Base-by-base conservation (phyloP, 2,329 filamentous ascomycete species). In the Epichloe gansuensis region DNA sequence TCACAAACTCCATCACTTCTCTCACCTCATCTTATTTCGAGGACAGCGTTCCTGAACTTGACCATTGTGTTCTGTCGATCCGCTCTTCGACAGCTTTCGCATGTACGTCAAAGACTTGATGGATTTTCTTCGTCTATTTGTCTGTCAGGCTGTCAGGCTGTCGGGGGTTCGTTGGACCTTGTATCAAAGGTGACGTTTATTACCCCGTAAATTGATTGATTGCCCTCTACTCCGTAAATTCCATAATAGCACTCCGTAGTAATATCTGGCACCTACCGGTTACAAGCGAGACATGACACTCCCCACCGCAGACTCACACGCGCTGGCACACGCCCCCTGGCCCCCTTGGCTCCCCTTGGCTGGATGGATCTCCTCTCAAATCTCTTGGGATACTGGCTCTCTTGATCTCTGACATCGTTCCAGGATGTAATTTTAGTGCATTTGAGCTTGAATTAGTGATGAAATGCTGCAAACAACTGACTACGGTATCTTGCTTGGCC, bases 231-330 rank as follows among this genome's bases (percentile, higher is more conserved):
- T 42, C 38, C 15, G n/a, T 31, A 17, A 5, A 13, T 31, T 8
- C 28, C 28, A 31, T 31, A 31, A 9, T 9, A 9, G 8, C 17
- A 17, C 17, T 17, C 17, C 17, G 17, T 17, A 17, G 17, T 17
- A 17, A 17, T 9, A 31, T 31, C 28, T 31, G 28, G 17, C 25
- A 52, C 58, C 48, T 48, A 52, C 52, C 56, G 55, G 56, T 55
- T 56, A 54, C 51, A 51, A 50, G 54, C 53, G 57, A 58, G 53
- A 54, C 58, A 58, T 59, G 54, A 55, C 54, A 61, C 54, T 54
- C 55, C 50, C 55, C 56, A 52, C 52, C 37, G 37, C 37, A 28
- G 35, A 46, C 44, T 35, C 17, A 7, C 25, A 35, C 15, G 37
- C 48, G 51, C 56, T 52, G 50, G 44, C 13, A 48, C 52, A 48